Evolutionary conservation across 768 basidiomycete species (phyloP), one percentile per base, ranked within the genome.

Genomic region (Coprinellus micaceus): DNA sequence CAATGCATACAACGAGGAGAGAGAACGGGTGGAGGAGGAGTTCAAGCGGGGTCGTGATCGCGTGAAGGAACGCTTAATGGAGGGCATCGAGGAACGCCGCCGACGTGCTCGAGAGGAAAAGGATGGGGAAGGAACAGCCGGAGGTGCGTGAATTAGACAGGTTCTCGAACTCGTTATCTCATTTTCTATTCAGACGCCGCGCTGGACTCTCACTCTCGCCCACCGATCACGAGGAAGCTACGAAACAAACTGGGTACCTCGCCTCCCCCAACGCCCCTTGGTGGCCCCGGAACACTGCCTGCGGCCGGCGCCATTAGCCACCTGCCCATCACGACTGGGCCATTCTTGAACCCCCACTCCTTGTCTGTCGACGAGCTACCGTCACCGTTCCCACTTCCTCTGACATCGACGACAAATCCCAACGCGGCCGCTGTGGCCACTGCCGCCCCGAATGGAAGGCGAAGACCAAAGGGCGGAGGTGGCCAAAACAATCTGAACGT

Each of bases 361-460:
- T 84, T 93, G 45, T 81, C 88, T 2, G 86, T 92, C 39, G 91
- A 94, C 61, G 91, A 93, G 64, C 80, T 94, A 36, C 89, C 91
- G 2, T 93, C 91, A 0, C 89, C 88, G 10, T 63, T 63, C 52
- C 71, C 71, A n/a, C 61, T 72, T 4, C 68, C 69, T 19, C 60
- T 67, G 15, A 66, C 63, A 15, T 57, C 67, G 37, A 60, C 64
- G 43, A 55, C 58, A 22, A 56, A 61, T 29, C 62, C 63, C 11
- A 61, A 58, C 10, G 56, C 43, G 12, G 59, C 2, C 62, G 68
- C 9, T 61, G 54, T 12, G 61, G 61, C 4, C 5, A 43, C 40
- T 15, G 68, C 62, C 7, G 67, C 67, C 3, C 73, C 68, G 15
- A 71, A 76, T 11, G 77, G 74, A 22, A 69, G 82, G 48, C 66